phyloP scores from a whole-genome alignment of 495 filamentous ascomycete species.

The Penicillium lagena region DNA sequence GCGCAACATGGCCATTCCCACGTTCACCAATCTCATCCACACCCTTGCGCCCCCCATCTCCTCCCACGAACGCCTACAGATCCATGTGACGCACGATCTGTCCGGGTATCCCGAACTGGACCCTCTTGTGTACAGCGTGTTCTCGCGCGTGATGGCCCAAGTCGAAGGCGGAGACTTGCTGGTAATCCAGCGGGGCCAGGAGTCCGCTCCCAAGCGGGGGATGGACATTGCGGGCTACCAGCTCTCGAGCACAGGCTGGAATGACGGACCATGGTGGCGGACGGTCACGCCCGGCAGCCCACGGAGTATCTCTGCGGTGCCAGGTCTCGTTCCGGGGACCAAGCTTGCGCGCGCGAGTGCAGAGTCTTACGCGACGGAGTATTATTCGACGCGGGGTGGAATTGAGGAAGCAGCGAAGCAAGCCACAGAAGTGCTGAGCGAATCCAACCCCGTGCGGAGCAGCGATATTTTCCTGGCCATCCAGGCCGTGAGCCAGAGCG shows the following conservation, averaged over 20 bases:
- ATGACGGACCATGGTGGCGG: slow-evolving; percentile 95
- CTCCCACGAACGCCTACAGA: slow-evolving; percentile 93
- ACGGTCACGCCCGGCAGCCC: slow-evolving; percentile 51
- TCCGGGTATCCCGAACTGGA: slow-evolving; percentile 91
- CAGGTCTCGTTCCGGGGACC: slow-evolving; percentile 76
- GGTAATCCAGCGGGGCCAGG: slow-evolving; percentile 87
- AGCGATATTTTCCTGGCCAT: slow-evolving; percentile 93
- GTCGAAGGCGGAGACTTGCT: slow-evolving; percentile 97
- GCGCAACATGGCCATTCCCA: slow-evolving; percentile 81
- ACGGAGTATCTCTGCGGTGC: slow-evolving; percentile 73
- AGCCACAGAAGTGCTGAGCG: slow-evolving; percentile 65
- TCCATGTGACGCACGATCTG: slow-evolving; percentile 95
- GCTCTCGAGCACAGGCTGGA: slow-evolving; percentile 62
- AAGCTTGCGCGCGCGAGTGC: slow-evolving; percentile 84
- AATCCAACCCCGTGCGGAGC: slow-evolving; percentile 82
- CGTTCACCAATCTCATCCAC: slow-evolving; percentile 89
- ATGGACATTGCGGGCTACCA: slow-evolving; percentile 40
- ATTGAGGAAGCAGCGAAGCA: slow-evolving; percentile 72
- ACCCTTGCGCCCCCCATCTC: slow-evolving; percentile 95
- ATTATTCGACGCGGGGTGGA: slow-evolving; percentile 68
- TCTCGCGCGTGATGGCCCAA: slow-evolving; percentile 95
- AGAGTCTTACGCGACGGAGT: slow-evolving; percentile 80
- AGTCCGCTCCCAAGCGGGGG: slow-evolving; percentile 65
- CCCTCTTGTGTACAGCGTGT: slow-evolving; percentile 85
- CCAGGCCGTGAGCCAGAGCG: slow-evolving; percentile 68